Percentiles rank a stretch among this genome's conserved stretches.
phyloP scores from a whole-genome alignment of 257 asterid species.

The Solanum peruvianum region DNA sequence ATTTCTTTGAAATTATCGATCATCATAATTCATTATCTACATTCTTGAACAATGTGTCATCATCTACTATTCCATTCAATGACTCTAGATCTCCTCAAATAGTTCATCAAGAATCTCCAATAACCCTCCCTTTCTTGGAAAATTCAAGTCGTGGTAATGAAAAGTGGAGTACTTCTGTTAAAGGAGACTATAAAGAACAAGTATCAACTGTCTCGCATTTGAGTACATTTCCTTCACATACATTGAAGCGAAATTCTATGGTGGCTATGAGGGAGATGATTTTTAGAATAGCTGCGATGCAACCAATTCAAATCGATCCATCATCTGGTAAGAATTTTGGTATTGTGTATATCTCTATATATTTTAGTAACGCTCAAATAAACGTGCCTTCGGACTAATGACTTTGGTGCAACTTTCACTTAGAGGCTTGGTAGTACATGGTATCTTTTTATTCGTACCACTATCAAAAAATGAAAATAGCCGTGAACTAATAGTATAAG shows the following conservation, averaged over 20 bases:
- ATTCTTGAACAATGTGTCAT: not conserved
- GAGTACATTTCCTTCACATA: not conserved
- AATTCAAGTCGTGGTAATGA: not conserved
- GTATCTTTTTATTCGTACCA: not conserved
- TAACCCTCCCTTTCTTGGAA: not conserved
- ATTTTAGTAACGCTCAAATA: no score
- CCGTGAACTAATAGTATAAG: no score
- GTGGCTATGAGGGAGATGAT: conserved; percentile 93
- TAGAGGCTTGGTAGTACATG: not conserved
- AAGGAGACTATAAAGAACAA: not conserved
- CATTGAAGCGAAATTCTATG: conserved; percentile 13
- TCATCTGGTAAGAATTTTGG: conserved; percentile 22
- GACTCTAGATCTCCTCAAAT: not conserved
- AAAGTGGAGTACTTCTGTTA: not conserved
- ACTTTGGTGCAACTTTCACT: not conserved
- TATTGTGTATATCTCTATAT: not conserved
- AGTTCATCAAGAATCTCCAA: not conserved
- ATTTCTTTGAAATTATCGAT: not conserved
- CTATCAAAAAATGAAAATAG: not conserved
- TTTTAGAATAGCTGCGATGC: conserved; percentile 84
- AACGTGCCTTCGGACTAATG: not conserved
- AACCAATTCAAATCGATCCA: conserved; percentile 82
- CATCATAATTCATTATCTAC: not conserved
- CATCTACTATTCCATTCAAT: conserved; percentile 27
- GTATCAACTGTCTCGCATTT: not conserved